A percentile compares a stretch with the other conserved stretches of the same genome.
These are phyloP conservation scores for Exophiala phaeomuriformis DNA, from an alignment of 2,329 filamentous ascomycete genomes.

Conservation along the genomic window DNA sequence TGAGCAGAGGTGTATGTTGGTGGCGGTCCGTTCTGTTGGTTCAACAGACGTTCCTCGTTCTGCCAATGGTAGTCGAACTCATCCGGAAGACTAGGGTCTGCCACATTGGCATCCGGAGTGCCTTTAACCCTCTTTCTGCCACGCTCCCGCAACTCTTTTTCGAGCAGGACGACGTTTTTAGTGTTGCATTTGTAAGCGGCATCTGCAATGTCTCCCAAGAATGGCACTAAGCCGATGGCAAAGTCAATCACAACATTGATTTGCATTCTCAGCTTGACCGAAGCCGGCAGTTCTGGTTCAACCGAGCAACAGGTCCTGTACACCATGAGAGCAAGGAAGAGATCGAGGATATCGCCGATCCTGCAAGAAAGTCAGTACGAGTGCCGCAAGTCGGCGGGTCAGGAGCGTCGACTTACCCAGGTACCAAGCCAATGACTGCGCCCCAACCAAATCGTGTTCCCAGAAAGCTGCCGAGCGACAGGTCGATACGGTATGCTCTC, in stretches of 20 bases:
- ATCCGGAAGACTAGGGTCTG: conserved; percentile 33
- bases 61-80: conserved; percentile 22
- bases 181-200: conserved; percentile 45
- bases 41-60: conserved; percentile 27
- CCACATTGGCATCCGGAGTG: conserved; percentile 25
- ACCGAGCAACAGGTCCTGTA: conserved; percentile 64
- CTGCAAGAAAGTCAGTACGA: conserved; percentile 37
- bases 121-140: conserved; percentile 32
- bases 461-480: conserved; percentile 71
- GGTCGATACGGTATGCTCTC: conserved; percentile 77
- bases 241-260: conserved; percentile 59
- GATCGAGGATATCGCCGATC: conserved; percentile 67
- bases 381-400: not conserved
- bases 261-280: conserved; percentile 62
- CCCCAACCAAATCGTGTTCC: conserved; percentile 86
- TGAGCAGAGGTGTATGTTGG: conserved; percentile 25
- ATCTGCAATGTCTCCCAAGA: conserved; percentile 44
- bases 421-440: conserved; percentile 74
- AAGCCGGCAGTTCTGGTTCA: conserved; percentile 61
- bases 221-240: conserved; percentile 45
- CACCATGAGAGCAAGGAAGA: conserved; percentile 66
- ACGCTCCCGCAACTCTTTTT: conserved; percentile 39
- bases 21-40: conserved; percentile 20
- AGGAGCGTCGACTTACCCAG: conserved; percentile 53
- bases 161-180: conserved; percentile 40